Evolutionary conservation across 2,329 filamentous ascomycete species (phyloP), one percentile per base, ranked within the genome.

Genomic region (Alternaria rosae): DNA sequence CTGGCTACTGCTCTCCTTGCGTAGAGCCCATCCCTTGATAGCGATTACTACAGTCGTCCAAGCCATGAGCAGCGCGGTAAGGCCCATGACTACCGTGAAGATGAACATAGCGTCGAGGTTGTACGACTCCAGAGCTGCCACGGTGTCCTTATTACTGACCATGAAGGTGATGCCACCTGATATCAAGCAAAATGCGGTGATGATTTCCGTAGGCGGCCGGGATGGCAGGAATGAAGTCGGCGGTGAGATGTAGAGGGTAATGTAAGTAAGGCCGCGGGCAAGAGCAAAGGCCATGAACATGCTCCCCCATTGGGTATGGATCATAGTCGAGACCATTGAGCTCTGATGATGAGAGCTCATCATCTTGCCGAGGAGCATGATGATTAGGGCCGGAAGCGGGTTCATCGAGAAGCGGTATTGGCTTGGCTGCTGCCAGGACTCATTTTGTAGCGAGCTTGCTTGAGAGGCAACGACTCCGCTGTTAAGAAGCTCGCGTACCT

Each of bases 281-380:
- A 96, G 85, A 0, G 93, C 90, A 57, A 93, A 94, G 25, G 90
- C 93, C 48, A 92, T 86, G 55, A 98, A 86, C 68, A 98, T 85
- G 72, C 89, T 89, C 25, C 94, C 94, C 94, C 94, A 98, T 79
- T 97, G 94, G 75, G 90, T 90, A 81, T 98, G 94, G 51, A 98
- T 87, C 92, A 95, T 97, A 69, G 89, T 92, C 10, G 93, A 94
- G 48, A 93, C 86, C 90, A 93, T 92, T 62, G 89, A 92, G 26
- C 84, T 78, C 77, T 97, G 94, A 61, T 94, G 92, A 79, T 98
- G 94, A 25, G 92, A 93, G 74, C 91, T 91, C 94, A 98, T 98
- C 92, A 97, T 95, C 76, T 94, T 87, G 32, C 95, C 95, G 2
- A 97, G 84, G 1, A 97, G 84, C 60, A 97, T 84, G 68, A 98